Conservation (phyloP, 2,329 filamentous ascomycete species). For the Ophiosphaerella herpotricha region DNA sequence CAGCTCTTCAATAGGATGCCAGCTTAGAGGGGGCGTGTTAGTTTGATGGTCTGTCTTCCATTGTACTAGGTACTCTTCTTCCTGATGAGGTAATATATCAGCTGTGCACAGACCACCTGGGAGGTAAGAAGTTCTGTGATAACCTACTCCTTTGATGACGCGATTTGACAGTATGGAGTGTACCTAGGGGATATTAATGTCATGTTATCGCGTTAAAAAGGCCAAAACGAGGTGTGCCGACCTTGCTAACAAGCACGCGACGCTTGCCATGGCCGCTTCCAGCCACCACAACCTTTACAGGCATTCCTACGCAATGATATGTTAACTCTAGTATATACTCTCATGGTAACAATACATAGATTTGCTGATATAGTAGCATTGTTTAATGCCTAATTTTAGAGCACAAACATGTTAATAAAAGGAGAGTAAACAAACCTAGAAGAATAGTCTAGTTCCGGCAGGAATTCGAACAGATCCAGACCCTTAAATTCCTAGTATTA, state of each 20-base stretch:
- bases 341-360: not conserved
- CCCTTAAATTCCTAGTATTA: too few relatives aligned
- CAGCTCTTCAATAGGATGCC: conserved; percentile 51
- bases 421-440: too few relatives aligned
- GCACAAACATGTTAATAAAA: not conserved
- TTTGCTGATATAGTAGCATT: not conserved
- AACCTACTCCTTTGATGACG: conserved; percentile 27
- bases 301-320: conserved; percentile 22
- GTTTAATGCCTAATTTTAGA: not conserved
- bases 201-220: conserved; percentile 1
- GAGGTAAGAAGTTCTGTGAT: not conserved
- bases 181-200: conserved; percentile 17
- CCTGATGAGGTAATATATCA: conserved; percentile 33
- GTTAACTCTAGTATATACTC: conserved; percentile 7
- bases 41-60: conserved; percentile 37
- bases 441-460: too few relatives aligned
- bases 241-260: conserved; percentile 29
- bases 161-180: conserved; percentile 35
- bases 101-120: conserved; percentile 18
- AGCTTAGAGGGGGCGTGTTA: conserved; percentile 43
- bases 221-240: conserved; percentile 9
- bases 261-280: conserved; percentile 19
- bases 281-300: conserved; percentile 34
- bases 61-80: conserved; percentile 50
- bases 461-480: too few relatives aligned